Percentiles rank a stretch among this genome's conserved stretches.
Evolutionary conservation across 2,329 filamentous ascomycete genomes (phyloP).

Genomic region (Beauveria bassiana): DNA sequence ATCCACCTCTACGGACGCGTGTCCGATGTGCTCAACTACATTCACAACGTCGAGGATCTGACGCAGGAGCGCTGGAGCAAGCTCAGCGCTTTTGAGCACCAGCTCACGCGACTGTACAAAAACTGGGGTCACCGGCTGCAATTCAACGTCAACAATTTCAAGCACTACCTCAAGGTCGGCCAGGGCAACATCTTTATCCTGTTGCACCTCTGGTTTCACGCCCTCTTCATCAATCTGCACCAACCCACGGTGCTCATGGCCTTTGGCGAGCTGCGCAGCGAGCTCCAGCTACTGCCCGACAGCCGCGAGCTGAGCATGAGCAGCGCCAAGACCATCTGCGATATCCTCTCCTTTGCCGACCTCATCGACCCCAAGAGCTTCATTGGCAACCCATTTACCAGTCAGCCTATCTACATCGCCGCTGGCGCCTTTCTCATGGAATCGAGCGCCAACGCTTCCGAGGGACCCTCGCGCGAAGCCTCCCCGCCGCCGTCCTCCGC

Average conservation of each 20-base stretch:
- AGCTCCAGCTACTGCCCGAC: constrained; percentile 68
- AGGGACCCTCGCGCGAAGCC: constrained; percentile 46
- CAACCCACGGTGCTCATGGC: constrained; percentile 76
- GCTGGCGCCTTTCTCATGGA: constrained; percentile 85
- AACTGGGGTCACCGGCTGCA: constrained; percentile 65
- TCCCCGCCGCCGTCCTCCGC: constrained; percentile 34
- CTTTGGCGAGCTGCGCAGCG: constrained; percentile 50
- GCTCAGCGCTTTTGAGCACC: constrained; percentile 69
- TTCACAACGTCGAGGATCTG: constrained; percentile 65
- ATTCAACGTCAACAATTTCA: constrained; percentile 82
- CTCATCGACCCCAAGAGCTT: constrained; percentile 80
- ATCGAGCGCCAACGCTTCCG: constrained; percentile 62
- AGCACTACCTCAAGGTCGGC: constrained; percentile 70
- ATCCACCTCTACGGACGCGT: constrained; percentile 80
- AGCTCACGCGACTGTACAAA: constrained; percentile 66
- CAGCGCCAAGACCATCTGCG: constrained; percentile 84
- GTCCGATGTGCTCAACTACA: constrained; percentile 76
- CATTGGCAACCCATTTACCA: constrained; percentile 81
- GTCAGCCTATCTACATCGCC: constrained; percentile 85
- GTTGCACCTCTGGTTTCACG: constrained; percentile 84
- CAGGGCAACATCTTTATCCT: constrained; percentile 84
- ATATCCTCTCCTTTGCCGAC: constrained; percentile 80
- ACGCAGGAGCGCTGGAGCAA: constrained; percentile 65
- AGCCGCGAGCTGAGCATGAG: constrained; percentile 79
- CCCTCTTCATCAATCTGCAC: constrained; percentile 75